A percentile compares a stretch with the other conserved stretches of the same genome.
These are phyloP conservation scores for Tilletia horrida DNA, from an alignment of 1,284 basidiomycete genomes.

Conservation along the genomic window DNA sequence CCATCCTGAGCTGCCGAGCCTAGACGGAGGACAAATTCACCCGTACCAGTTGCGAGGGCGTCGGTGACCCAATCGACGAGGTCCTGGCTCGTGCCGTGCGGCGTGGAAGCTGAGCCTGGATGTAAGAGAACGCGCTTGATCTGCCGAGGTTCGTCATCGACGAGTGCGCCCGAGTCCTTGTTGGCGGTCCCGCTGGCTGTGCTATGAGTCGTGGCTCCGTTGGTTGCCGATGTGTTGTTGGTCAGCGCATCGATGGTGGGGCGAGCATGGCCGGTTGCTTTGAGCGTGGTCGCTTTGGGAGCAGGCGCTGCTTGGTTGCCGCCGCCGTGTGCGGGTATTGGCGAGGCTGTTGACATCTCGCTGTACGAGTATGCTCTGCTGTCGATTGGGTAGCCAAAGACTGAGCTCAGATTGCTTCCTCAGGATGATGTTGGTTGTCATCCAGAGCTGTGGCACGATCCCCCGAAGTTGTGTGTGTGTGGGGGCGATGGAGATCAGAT, in stretches of 20 bases:
- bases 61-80: constrained; percentile 35
- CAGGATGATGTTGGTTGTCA: no score
- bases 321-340: constrained; percentile 5
- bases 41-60: constrained; percentile 32
- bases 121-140: constrained; percentile 34
- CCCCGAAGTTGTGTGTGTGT: no score
- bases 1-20: constrained; percentile 22
- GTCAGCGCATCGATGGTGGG: constrained; percentile 41
- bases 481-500: no score
- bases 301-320: neutral
- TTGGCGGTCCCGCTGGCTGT: neutral
- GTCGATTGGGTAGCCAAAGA: no score
- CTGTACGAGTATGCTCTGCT: neutral
- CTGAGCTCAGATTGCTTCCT: no score
- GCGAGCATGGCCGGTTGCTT: neutral
- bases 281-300: constrained; percentile 12
- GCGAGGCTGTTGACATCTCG: constrained; percentile 6
- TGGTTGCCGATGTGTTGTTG: constrained; percentile 24
- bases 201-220: constrained; percentile 10
- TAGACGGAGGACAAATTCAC: constrained; percentile 36
- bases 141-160: constrained; percentile 2
- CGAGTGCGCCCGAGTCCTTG: neutral
- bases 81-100: constrained; percentile 13
- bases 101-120: constrained; percentile 17
- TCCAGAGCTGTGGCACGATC: no score